These are phyloP conservation scores for Metroxylon sagu DNA, from an alignment of 176 grass and related monocot species.

Conservation along the genomic window DNA sequence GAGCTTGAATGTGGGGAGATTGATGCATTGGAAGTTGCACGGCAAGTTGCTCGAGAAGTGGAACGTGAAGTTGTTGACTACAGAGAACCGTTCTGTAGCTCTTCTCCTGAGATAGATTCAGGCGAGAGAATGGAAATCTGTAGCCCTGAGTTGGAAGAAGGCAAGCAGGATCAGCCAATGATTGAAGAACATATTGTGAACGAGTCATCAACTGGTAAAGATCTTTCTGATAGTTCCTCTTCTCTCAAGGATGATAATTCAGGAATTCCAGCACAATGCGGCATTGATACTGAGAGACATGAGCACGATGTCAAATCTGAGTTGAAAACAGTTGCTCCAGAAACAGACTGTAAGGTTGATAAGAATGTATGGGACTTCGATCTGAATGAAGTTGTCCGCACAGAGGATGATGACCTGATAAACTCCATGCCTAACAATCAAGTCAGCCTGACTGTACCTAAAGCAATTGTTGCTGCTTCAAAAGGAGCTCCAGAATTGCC, in stretches of 20 bases:
- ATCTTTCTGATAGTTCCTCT: conserved; percentile 36
- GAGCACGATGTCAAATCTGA: conserved; percentile 5
- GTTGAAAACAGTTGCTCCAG: neutral
- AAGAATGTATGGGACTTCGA: conserved; percentile 34
- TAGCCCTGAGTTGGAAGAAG: conserved; percentile 34
- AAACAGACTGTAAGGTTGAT: conserved; percentile 2
- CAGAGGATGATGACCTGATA: conserved; percentile 23
- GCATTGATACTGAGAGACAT: conserved; percentile 31
- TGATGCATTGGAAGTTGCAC: conserved; percentile 66
- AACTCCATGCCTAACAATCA: conserved; percentile 27
- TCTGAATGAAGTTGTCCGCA: conserved; percentile 44
- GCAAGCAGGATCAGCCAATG: conserved; percentile 10
- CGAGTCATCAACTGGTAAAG: conserved; percentile 20
- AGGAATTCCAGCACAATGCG: conserved; percentile 45
- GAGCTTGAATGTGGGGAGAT: conserved; percentile 35
- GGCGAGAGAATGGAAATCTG: conserved; percentile 20
- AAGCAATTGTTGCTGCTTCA: conserved; percentile 51
- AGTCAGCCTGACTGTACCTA: conserved; percentile 40
- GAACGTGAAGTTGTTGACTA: conserved; percentile 69
- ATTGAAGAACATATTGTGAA: conserved; percentile 29
- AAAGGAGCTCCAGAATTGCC: conserved; percentile 48
- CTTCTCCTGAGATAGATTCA: conserved; percentile 44
- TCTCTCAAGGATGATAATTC: conserved; percentile 37
- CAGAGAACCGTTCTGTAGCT: conserved; percentile 54
- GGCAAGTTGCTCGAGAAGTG: conserved; percentile 57